Percentiles rank a stretch among this genome's conserved stretches.
phyloP scores from a whole-genome alignment of 2,329 filamentous ascomycete genomes.

The Chalaropsis thielavioides region DNA sequence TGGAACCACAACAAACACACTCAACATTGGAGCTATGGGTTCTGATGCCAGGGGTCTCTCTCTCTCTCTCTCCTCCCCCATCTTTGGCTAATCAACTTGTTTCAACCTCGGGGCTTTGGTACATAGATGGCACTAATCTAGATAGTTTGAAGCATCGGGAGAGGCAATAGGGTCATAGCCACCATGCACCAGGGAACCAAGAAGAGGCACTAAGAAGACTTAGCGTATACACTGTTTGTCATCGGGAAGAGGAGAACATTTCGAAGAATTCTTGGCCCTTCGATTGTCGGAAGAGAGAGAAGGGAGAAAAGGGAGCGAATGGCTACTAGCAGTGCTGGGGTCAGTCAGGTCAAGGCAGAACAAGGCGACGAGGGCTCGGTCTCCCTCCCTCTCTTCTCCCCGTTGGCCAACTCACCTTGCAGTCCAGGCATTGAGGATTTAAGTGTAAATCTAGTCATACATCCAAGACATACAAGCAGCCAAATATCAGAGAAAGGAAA shows the following conservation, averaged over 20 bases:
- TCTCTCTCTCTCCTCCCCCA: neutral
- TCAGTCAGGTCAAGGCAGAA: no score
- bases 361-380: no score
- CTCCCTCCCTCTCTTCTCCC: no score
- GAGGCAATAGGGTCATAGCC: neutral
- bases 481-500: no score
- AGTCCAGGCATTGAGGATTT: no score
- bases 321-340: no score
- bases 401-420: no score
- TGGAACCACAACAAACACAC: no score
- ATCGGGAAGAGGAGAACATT: neutral
- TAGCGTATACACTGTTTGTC: neutral
- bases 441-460: no score
- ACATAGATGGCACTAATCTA: neutral
- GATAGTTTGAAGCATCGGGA: neutral
- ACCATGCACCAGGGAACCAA: neutral
- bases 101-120: neutral
- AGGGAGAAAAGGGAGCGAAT: no score
- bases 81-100: neutral
- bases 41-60: neutral
- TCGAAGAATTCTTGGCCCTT: neutral
- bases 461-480: no score
- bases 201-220: neutral
- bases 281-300: neutral
- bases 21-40: no score